Evolutionary conservation across 1,284 basidiomycete genomes (phyloP), one percentile per base, ranked within the genome.

Genomic region (Heterobasidion annosum): DNA sequence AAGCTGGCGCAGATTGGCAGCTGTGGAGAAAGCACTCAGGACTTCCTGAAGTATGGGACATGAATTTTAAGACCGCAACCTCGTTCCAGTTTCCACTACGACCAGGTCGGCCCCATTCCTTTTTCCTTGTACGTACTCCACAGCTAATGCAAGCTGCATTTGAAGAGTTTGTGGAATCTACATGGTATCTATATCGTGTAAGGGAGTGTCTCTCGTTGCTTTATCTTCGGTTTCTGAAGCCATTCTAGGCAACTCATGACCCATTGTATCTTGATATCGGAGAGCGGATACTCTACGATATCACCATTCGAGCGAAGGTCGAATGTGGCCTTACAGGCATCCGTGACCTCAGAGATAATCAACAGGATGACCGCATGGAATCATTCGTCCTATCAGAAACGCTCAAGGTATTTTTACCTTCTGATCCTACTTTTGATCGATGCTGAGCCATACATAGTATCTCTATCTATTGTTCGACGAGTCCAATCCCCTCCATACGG

Each of bases 391-490:
- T 96, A 18, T 94, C 91, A 2, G 93, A 94, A 72, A 94, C 92
- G 1, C 73, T 95, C 50, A 95, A 93, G 75, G 92, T 88, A 58
- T 43, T 74, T 49, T 46, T 3, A 54, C 35, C 9, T 47, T 1
- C 43, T 48, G 15, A 33, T 55, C 46, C 10, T 5, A 25, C 34
- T 18, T 33, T 34, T 16, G 51, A 15, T 43, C 6, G 4, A 43
- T 33, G 47, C 50, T 51, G 3, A 6, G 7, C 37, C 33, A 10
- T 3, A 25, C 15, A 6, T 58, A 96, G 89, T 96, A 97, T 72
- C 77, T 97, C 12, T 97, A 85, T 69, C 77, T 98, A 50, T 75
- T 96, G 19, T 98, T 98, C 63, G 93, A 95, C 63, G 91, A 93
- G 66, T 79, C 81, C 7, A 91, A 93, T 60, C 76, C 77, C 0